phyloP scores from a whole-genome alignment of 768 basidiomycete species.

The Russula emetica region DNA sequence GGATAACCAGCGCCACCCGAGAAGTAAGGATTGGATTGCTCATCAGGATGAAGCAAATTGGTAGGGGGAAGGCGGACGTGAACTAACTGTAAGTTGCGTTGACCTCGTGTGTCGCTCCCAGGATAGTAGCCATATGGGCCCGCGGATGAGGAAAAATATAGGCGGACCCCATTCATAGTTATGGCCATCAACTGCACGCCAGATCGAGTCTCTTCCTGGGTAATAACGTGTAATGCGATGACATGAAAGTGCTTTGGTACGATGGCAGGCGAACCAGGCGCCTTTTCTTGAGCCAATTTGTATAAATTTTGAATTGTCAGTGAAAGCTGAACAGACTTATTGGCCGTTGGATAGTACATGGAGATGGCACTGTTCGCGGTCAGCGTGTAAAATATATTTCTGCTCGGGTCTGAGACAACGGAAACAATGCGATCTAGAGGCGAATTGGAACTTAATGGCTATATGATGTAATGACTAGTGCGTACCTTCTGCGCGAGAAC shows the following conservation, averaged over 20 bases:
- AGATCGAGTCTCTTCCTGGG: slow-evolving; percentile 59
- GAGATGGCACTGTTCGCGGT: slow-evolving; percentile 62
- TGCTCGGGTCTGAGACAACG: slow-evolving; percentile 59
- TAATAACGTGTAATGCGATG: slow-evolving; percentile 63
- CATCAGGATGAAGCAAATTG: slow-evolving; percentile 74
- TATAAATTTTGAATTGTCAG: slow-evolving; percentile 72
- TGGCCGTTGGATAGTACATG: slow-evolving; percentile 58
- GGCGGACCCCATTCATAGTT: slow-evolving; percentile 74
- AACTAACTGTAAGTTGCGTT: slow-evolving; percentile 55
- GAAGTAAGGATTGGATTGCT: slow-evolving; percentile 51
- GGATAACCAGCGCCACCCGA: slow-evolving; percentile 46
- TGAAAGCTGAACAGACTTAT: slow-evolving; percentile 65
- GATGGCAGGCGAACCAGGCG: slow-evolving; percentile 69
- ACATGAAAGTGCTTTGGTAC: slow-evolving; percentile 68
- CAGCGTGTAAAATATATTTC: slow-evolving; percentile 77
- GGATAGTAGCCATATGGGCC: slow-evolving; percentile 50
- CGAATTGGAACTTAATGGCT: slow-evolving; percentile 4
- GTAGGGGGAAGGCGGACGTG: slow-evolving; percentile 79
- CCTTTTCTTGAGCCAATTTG: slow-evolving; percentile 76
- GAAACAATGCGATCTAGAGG: slow-evolving; percentile 63
- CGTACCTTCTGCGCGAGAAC: slow-evolving; percentile 62
- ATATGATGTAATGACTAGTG: slow-evolving; percentile 14
- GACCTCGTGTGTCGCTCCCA: slow-evolving; percentile 32
- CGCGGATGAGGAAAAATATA: slow-evolving; percentile 69
- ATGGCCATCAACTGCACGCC: slow-evolving; percentile 76